These are phyloP conservation scores for Haplosporangium sp. DNA, from an alignment of 371 early-diverging fungal species.

Conservation along the genomic window DNA sequence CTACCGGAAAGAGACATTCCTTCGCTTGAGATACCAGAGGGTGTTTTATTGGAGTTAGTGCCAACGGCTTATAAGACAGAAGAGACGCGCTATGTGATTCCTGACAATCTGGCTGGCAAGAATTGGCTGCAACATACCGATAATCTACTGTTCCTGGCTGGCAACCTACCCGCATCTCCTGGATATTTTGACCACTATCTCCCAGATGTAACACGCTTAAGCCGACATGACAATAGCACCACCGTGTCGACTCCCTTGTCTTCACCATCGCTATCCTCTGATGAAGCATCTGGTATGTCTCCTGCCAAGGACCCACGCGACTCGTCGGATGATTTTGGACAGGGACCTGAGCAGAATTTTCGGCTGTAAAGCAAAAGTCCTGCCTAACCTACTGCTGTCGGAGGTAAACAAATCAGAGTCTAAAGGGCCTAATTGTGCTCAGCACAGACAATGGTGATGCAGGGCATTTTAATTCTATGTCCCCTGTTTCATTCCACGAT, in stretches of 20 bases:
- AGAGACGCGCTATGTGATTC: slow-evolving; percentile 61
- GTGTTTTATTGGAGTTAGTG: slow-evolving; percentile 80
- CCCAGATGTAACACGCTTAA: slow-evolving; percentile 17
- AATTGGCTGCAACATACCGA: slow-evolving; percentile 47
- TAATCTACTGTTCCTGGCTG: slow-evolving; percentile 25
- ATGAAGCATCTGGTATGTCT: background rate
- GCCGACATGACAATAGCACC: slow-evolving; percentile 13
- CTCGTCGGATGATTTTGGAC: slow-evolving; percentile 3
- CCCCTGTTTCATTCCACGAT: no score
- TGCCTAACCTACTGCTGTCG: no score
- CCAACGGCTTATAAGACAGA: slow-evolving; percentile 81
- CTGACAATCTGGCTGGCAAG: slow-evolving; percentile 27
- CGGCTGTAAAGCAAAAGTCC: background rate
- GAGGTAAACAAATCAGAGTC: no score
- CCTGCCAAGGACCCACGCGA: slow-evolving; percentile 4
- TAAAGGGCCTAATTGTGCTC: no score
- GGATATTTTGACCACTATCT: slow-evolving; percentile 43
- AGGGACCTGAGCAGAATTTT: slow-evolving; percentile 7
- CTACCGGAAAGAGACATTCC: slow-evolving; percentile 75
- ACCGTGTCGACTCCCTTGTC: slow-evolving; percentile 22
- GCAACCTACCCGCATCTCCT: slow-evolving; percentile 45
- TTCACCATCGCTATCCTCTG: slow-evolving; percentile 11
- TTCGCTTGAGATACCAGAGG: slow-evolving; percentile 75
- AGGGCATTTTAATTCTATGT: no score
- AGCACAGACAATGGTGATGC: no score